Percentiles rank a stretch among this genome's conserved stretches.
Evolutionary conservation across 2,329 filamentous ascomycete species (phyloP).

Genomic region (Capronia coronata): DNA sequence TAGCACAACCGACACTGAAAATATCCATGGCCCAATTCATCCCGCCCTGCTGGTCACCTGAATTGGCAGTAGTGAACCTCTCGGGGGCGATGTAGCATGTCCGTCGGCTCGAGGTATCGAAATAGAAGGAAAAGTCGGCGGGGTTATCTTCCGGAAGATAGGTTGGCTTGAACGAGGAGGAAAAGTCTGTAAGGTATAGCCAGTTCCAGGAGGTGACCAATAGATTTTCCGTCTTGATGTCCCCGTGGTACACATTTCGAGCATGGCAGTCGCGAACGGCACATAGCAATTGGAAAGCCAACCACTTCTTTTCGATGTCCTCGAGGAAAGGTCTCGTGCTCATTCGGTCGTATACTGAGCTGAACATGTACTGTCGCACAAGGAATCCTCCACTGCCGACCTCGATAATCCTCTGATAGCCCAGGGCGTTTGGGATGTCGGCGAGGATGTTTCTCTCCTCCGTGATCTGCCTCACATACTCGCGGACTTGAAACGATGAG

Average conservation of each 20-base stretch:
- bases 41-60: slow-evolving; percentile 57
- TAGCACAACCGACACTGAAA: slow-evolving; percentile 93
- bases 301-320: slow-evolving; percentile 98
- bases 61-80: slow-evolving; percentile 69
- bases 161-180: slow-evolving; percentile 88
- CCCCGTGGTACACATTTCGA: slow-evolving; percentile 85
- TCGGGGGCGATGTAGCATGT: slow-evolving; percentile 96
- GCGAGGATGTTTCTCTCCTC: slow-evolving; percentile 72
- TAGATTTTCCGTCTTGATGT: slow-evolving; percentile 97
- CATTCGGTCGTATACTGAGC: slow-evolving; percentile 92
- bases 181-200: slow-evolving; percentile 97
- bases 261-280: slow-evolving; percentile 87
- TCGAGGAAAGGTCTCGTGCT: slow-evolving; percentile 92
- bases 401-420: slow-evolving; percentile 85
- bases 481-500: slow-evolving; percentile 68
- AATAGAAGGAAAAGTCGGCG: slow-evolving; percentile 95
- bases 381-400: slow-evolving; percentile 87
- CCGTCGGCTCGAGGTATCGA: slow-evolving; percentile 82
- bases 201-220: slow-evolving; percentile 99
- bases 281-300: slow-evolving; percentile 90
- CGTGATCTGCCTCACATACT: slow-evolving; percentile 71
- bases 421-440: slow-evolving; percentile 82
- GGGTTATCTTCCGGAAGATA: slow-evolving; percentile 94
- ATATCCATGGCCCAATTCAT: slow-evolving; percentile 96
- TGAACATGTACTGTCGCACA: slow-evolving; percentile 91